Conservation (phyloP, 164 flowering plant species). For the Saururus chinensis region DNA sequence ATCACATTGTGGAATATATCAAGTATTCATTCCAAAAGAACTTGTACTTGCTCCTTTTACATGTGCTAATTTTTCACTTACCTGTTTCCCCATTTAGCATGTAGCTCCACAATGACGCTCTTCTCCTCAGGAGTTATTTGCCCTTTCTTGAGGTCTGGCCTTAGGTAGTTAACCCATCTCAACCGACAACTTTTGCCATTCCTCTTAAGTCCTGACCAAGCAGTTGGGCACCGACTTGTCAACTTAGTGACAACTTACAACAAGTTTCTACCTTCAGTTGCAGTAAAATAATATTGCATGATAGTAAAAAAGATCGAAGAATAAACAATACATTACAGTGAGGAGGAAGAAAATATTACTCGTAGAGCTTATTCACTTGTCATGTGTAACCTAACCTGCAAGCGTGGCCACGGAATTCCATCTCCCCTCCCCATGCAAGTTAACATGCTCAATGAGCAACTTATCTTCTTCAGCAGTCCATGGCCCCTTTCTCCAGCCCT, state of each 20-base stretch:
- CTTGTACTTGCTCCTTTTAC: background rate
- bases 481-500: conserved; percentile 85
- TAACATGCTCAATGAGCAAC: conserved; percentile 69
- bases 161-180: conserved; percentile 75
- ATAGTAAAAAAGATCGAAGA: no score
- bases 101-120: conserved; percentile 66
- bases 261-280: no score
- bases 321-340: background rate
- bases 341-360: no score
- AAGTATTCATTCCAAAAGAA: background rate
- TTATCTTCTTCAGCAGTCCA: conserved; percentile 94
- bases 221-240: no score
- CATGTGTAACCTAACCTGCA: conserved; percentile 35
- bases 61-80: conserved; percentile 1
- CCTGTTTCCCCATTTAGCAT: conserved; percentile 86
- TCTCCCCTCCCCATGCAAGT: conserved; percentile 79
- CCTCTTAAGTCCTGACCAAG: conserved; percentile 49
- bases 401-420: conserved; percentile 80
- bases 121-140: conserved; percentile 65
- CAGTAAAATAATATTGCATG: background rate
- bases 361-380: background rate
- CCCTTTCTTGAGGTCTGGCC: conserved; percentile 71
- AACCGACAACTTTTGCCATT: conserved; percentile 85
- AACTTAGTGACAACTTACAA: no score
- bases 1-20: background rate